phyloP scores from a whole-genome alignment of 1,284 basidiomycete species.

The Ceratobasidium sp. region DNA sequence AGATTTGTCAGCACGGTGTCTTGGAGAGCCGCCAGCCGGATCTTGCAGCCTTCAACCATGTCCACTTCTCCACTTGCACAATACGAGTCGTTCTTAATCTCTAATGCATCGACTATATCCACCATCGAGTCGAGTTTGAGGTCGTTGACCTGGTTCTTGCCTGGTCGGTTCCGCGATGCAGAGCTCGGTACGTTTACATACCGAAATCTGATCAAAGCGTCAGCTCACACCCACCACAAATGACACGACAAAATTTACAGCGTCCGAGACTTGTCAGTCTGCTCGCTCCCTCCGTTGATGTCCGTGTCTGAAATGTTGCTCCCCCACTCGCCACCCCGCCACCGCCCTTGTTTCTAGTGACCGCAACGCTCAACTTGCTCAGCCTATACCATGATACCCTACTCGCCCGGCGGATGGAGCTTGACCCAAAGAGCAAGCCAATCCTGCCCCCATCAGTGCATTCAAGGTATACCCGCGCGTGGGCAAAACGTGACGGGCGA shows the following conservation, averaged over 20 bases:
- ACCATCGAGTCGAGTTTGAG: slow-evolving; percentile 88
- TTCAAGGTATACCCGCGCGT: slow-evolving; percentile 84
- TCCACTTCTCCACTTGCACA: slow-evolving; percentile 53
- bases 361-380: slow-evolving; percentile 75
- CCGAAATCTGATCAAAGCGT: not conserved
- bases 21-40: slow-evolving; percentile 28
- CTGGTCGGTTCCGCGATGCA: slow-evolving; percentile 96
- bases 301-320: slow-evolving; percentile 30
- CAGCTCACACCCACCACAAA: not conserved
- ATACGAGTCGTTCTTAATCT: slow-evolving; percentile 84
- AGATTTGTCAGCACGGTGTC: slow-evolving; percentile 31
- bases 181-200: slow-evolving; percentile 64
- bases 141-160: slow-evolving; percentile 93
- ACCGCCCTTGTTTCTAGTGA: slow-evolving; percentile 61
- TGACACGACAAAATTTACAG: slow-evolving; percentile 52
- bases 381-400: slow-evolving; percentile 91
- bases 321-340: slow-evolving; percentile 20
- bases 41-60: slow-evolving; percentile 44
- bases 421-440: slow-evolving; percentile 71
- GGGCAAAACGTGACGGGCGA: slow-evolving; percentile 70
- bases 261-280: slow-evolving; percentile 87
- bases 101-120: slow-evolving; percentile 85
- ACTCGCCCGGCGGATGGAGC: slow-evolving; percentile 70
- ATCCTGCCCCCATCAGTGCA: slow-evolving; percentile 74
- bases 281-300: slow-evolving; percentile 48